Conservation (phyloP, 441 rosid genomes). For the Viola pubescens region DNA sequence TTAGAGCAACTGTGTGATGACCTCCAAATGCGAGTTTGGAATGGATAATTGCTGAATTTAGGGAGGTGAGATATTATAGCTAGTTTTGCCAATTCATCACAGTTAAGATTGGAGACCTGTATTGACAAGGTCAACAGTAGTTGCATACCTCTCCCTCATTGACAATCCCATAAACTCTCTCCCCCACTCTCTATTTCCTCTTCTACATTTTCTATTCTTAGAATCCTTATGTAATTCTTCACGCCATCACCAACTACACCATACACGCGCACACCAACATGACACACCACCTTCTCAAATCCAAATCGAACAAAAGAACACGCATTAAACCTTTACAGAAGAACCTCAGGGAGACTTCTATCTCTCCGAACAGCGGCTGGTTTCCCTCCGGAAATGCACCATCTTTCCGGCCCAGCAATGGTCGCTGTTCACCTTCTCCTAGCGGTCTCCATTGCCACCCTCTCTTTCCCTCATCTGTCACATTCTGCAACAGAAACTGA, state of each 20-base stretch:
- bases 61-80: background rate
- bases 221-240: conserved; percentile 20
- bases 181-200: conserved; percentile 11
- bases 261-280: conserved; percentile 26
- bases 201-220: conserved; percentile 27
- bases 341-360: conserved; percentile 13
- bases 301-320: conserved; percentile 23
- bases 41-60: background rate
- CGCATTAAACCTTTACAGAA: conserved; percentile 9
- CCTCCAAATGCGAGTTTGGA: background rate
- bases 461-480: conserved; percentile 14
- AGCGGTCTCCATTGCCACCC: conserved; percentile 21
- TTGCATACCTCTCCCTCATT: conserved; percentile 13
- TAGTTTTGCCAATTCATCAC: background rate
- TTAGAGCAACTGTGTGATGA: too few species aligned
- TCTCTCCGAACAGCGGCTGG: conserved; percentile 37
- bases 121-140: conserved; percentile 28
- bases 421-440: conserved; percentile 30
- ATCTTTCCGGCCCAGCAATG: conserved; percentile 31
- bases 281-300: conserved; percentile 19
- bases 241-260: conserved; percentile 28
- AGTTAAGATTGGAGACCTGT: background rate
- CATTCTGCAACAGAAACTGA: conserved; percentile 31
- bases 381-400: conserved; percentile 25
- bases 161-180: conserved; percentile 4